Evolutionary conservation across 2,329 filamentous ascomycete genomes (phyloP).

Genomic region (Xylaria sp.): DNA sequence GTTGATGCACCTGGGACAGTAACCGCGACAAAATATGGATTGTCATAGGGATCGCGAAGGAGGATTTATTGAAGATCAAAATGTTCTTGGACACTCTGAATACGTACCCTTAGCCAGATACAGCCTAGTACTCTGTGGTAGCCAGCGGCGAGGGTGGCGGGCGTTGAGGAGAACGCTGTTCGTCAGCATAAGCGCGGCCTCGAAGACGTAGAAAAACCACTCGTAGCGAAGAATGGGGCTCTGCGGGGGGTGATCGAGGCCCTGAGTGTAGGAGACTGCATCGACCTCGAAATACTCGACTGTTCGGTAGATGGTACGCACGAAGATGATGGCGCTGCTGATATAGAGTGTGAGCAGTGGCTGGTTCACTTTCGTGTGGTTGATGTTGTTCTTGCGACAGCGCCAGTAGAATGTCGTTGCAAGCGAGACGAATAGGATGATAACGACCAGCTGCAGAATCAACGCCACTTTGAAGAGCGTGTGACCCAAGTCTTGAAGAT

Average conservation of each 20-base stretch:
- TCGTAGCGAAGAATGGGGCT: slow-evolving; percentile 65
- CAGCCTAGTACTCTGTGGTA: slow-evolving; percentile 60
- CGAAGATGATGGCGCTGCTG: slow-evolving; percentile 60
- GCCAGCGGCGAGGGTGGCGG: slow-evolving; percentile 61
- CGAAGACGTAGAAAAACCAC: slow-evolving; percentile 70
- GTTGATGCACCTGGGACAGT: too few species aligned
- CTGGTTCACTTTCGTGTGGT: slow-evolving; percentile 47
- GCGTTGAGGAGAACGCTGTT: slow-evolving; percentile 63
- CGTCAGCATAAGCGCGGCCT: slow-evolving; percentile 62
- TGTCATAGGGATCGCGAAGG: neutral
- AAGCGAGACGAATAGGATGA: slow-evolving; percentile 60
- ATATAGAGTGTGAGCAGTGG: slow-evolving; percentile 63
- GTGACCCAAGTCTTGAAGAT: slow-evolving; percentile 56
- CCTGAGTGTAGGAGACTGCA: slow-evolving; percentile 54
- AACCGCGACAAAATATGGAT: neutral
- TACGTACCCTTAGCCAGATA: slow-evolving; percentile 58
- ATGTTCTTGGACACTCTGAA: neutral
- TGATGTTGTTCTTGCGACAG: slow-evolving; percentile 53
- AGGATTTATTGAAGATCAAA: neutral
- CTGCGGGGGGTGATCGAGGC: slow-evolving; percentile 52
- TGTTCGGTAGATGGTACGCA: slow-evolving; percentile 67
- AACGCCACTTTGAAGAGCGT: slow-evolving; percentile 62
- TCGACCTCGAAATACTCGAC: slow-evolving; percentile 69
- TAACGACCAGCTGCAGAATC: slow-evolving; percentile 65
- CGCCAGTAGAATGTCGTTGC: slow-evolving; percentile 61